Evolutionary conservation across 345 rosid genomes (phyloP).

Genomic region (Citropsis articulata): DNA sequence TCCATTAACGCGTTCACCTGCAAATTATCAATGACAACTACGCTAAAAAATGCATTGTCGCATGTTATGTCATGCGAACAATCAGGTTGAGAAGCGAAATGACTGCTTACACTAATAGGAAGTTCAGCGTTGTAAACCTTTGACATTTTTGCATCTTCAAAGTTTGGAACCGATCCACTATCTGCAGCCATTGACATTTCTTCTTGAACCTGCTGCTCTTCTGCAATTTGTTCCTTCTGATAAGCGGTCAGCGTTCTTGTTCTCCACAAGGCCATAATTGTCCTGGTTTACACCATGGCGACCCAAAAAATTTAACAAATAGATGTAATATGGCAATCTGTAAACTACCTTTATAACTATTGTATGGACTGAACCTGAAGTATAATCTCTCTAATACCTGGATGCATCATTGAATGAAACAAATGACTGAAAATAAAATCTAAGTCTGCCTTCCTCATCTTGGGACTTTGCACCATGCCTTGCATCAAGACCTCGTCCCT

Average conservation of each 20-base stretch:
- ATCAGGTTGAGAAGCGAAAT: background rate
- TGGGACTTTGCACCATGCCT: conserved; percentile 73
- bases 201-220: conserved; percentile 53
- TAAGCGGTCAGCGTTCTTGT: conserved; percentile 51
- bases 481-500: conserved; percentile 71
- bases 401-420: conserved; percentile 64
- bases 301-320: conserved; percentile 9
- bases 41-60: background rate
- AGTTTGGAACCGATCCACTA: conserved; percentile 23
- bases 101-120: conserved; percentile 51
- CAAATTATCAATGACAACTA: background rate
- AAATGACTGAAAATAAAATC: conserved; percentile 73
- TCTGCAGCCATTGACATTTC: conserved; percentile 41
- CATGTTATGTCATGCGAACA: background rate
- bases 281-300: conserved; percentile 44
- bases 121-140: conserved; percentile 56
- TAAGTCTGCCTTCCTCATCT: conserved; percentile 80
- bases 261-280: conserved; percentile 84
- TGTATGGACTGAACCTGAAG: background rate
- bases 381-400: conserved; percentile 44
- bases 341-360: background rate
- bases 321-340: background rate
- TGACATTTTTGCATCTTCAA: conserved; percentile 46
- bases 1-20: conserved; percentile 64
- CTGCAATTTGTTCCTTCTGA: conserved; percentile 53